Percentiles rank a stretch among this genome's conserved stretches.
Conservation (phyloP, 139 green algal genomes). For the Chlorokybus atmophyticus region DNA sequence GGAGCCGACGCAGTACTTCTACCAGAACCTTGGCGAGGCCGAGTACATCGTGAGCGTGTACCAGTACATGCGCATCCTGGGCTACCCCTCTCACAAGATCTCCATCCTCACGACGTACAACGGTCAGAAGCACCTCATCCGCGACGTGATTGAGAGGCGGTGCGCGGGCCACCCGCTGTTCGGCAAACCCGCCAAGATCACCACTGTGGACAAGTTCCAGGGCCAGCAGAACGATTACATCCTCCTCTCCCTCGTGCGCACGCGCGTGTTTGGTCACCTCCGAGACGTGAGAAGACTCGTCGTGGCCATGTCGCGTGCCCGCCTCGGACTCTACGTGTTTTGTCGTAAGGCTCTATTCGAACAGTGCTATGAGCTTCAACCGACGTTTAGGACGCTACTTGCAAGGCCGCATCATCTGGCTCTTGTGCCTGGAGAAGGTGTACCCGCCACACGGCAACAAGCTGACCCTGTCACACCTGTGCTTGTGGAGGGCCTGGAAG, state of each 20-base stretch:
- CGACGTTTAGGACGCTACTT: conserved; percentile 68
- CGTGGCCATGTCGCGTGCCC: conserved; percentile 80
- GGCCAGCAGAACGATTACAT: conserved; percentile 97
- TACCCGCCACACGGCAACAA: neutral
- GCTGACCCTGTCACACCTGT: neutral
- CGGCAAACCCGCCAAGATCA: conserved; percentile 62
- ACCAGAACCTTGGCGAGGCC: conserved; percentile 91
- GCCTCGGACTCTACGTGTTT: conserved; percentile 95
- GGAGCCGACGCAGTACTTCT: conserved; percentile 79
- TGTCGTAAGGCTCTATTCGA: conserved; percentile 61
- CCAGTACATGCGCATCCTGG: conserved; percentile 86
- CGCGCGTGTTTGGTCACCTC: conserved; percentile 76
- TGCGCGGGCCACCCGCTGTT: conserved; percentile 74
- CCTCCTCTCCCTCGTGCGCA: conserved; percentile 87
- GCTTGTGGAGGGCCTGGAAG: conserved; percentile 11
- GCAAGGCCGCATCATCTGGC: conserved; percentile 57
- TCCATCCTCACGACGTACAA: conserved; percentile 97
- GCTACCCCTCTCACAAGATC: conserved; percentile 82
- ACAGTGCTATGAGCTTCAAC: conserved; percentile 86
- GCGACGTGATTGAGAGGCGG: conserved; percentile 74
- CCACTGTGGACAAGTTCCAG: conserved; percentile 97
- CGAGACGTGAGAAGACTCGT: conserved; percentile 83
- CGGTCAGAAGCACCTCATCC: conserved; percentile 85
- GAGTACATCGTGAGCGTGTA: conserved; percentile 79
- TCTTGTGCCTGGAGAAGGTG: conserved; percentile 20